Evolutionary conservation across 2,329 filamentous ascomycete species (phyloP), one percentile per base, ranked within the genome.

Genomic region (Fusarium annulatum): DNA sequence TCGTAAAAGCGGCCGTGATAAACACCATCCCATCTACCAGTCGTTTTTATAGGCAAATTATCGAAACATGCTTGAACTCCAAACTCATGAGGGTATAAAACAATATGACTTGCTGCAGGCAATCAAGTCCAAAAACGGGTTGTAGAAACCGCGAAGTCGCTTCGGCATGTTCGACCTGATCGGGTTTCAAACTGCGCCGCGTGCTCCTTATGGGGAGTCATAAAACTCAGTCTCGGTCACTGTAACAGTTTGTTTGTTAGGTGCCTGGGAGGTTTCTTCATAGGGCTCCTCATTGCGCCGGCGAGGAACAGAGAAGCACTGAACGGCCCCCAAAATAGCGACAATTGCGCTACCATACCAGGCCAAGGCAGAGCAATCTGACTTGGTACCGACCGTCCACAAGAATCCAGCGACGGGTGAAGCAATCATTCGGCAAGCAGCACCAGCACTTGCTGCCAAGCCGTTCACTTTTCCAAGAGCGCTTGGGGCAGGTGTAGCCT

Each of bases 391-490:
- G n/a, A 88, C 78, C 0, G 88, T 86, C 80, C 92, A 93, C 7
- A 92, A 81, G 70, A 88, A 91, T 6, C 91, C 91, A 5, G 89
- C 88, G 21, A 92, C 79, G 0, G 91, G 91, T 10, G 91, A 91
- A 0, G 91, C 90, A 16, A 92, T 82, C 81, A 93, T 94, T 63
- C 92, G 86, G 76, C 90, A 93, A 11, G 88, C 90, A 11, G 90
- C 90, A 33, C 90, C 90, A 5, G 89, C 90, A 64, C 89, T 91
- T 57, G 91, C 90, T 28, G 90, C 90, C 48, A 92, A 80, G 9
- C 91, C 91, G 69, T 93, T 93, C 75, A 93, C 88, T 75, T 87
- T 90, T 58, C 91, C 91, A 43, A 92, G 83, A 11, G 90, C 86
- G 46, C 83, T 84, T 11, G 85, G 82, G 38, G 84, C 86, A 4